Evolutionary conservation across 768 basidiomycete genomes (phyloP), one percentile per base, ranked within the genome.

Genomic region (Trametes coccinea): DNA sequence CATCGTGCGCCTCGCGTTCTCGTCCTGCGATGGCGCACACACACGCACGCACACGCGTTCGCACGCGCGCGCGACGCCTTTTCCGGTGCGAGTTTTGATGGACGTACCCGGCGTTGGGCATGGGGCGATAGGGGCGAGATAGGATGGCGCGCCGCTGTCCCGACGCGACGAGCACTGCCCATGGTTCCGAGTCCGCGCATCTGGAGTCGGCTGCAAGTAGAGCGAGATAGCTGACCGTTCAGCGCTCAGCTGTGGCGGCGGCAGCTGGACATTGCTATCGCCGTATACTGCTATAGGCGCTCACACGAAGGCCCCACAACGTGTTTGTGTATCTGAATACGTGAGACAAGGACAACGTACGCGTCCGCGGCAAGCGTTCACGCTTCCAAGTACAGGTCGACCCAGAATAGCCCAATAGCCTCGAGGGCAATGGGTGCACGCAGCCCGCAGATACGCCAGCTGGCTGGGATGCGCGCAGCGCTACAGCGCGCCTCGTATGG

Each of bases 131-230:
- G 61, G 55, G 52, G 56, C 22, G 45, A 45, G 61, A 62, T 62
- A 62, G 61, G 61, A 54, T 48, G 37, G 61, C 61, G 61, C 56
- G 41, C 61, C 61, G 61, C 51, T 54, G 51, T 59, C 61, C 61
- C 56, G 61, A 62, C 54, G 57, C 37, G 39, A 30, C 45, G 51
- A 53, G 51, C 51, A 40, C 16, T 10, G 22, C 16, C 29, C 34
- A 11, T 11, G 34, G 11, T 11, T 37, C 11, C 34, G 34, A 37
- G 11, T 37, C 34, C 34, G 34, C 11, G 34, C 34, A 5, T 11
- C 34, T 11, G 34, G 34, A 5, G 34, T 37, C 34, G 34, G 34
- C 34, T 37, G 34, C 22, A 22, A 22, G 22, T 37, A 37, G 34
- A 37, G 34, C 34, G 34, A 37, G 34, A 37, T 37, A 37, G 34